A percentile compares a stretch with the other conserved stretches of the same genome.
Conservation (phyloP, 257 asterid genomes). For the Solanum boliviense region DNA sequence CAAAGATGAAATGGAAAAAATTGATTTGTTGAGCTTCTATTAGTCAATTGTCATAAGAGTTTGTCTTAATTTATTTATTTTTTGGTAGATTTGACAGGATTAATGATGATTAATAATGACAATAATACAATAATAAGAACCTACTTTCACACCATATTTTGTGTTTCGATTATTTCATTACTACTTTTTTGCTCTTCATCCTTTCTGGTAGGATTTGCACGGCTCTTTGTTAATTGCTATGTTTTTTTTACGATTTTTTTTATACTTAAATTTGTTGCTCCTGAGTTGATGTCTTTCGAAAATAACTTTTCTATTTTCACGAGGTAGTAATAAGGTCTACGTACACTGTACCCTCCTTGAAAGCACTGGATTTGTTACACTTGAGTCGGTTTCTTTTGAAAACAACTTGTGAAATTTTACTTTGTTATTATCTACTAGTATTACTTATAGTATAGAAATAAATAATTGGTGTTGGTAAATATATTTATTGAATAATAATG, state of each 20-base stretch:
- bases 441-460: background rate
- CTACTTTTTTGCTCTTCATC: background rate
- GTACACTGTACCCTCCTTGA: background rate
- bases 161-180: background rate
- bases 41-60: background rate
- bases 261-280: no score
- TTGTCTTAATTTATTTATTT: background rate
- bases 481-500: background rate
- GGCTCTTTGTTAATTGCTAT: no score
- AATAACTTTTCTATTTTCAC: no score
- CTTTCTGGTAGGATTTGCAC: background rate
- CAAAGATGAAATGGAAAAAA: background rate
- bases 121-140: background rate
- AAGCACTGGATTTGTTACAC: accelerated
- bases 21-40: background rate
- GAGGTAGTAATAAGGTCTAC: background rate
- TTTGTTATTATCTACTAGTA: background rate
- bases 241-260: no score
- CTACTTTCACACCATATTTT: background rate
- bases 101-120: background rate
- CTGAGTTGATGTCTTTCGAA: background rate
- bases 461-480: background rate
- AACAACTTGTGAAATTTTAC: background rate
- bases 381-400: no score
- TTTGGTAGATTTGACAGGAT: background rate